phyloP scores from a whole-genome alignment of 1,284 basidiomycete genomes.

The Ganoderma boninense region DNA sequence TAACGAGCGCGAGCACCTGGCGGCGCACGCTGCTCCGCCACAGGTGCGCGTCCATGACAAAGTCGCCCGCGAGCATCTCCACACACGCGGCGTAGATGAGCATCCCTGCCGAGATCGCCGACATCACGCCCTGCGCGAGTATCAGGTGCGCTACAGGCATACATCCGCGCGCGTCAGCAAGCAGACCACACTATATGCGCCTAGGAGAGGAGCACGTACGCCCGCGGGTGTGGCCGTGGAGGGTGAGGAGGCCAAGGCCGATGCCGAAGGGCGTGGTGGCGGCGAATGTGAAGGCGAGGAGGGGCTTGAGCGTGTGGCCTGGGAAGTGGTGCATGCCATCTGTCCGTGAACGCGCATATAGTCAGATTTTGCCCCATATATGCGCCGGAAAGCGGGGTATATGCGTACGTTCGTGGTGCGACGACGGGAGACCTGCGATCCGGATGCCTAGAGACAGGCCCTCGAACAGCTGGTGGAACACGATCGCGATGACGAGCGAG shows the following conservation, averaged over 20 bases:
- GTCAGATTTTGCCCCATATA: background rate
- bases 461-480: conserved; percentile 85
- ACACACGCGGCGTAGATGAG: conserved; percentile 81
- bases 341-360: background rate
- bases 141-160: conserved; percentile 51
- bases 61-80: conserved; percentile 84
- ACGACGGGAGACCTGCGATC: conserved; percentile 68
- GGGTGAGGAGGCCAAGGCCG: conserved; percentile 57
- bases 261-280: conserved; percentile 77
- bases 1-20: conserved; percentile 62
- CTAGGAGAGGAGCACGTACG: conserved; percentile 33
- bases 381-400: conserved; percentile 19
- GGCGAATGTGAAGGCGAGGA: conserved; percentile 70
- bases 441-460: conserved; percentile 81
- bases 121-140: conserved; percentile 74
- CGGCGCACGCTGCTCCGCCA: conserved; percentile 51
- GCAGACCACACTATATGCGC: conserved; percentile 12
- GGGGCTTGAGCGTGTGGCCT: conserved; percentile 53
- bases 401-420: conserved; percentile 35
- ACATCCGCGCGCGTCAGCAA: conserved; percentile 4
- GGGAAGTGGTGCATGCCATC: conserved; percentile 30
- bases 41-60: conserved; percentile 67
- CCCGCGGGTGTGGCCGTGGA: conserved; percentile 38
- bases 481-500: conserved; percentile 74
- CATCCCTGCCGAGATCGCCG: conserved; percentile 81